Conservation (phyloP, 352 stramenopile species). For the Plasmopara viticola region DNA sequence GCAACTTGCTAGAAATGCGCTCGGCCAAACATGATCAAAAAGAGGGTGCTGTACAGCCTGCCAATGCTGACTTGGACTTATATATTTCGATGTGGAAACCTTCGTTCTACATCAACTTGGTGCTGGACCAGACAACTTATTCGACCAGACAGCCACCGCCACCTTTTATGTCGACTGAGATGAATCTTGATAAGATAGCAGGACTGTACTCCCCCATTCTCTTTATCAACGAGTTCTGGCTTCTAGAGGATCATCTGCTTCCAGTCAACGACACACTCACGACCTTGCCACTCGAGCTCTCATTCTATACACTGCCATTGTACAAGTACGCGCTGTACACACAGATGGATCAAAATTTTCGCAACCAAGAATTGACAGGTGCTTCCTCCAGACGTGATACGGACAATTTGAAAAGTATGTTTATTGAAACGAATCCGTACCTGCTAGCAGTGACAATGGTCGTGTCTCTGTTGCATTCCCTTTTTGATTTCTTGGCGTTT, state of each 20-base stretch:
- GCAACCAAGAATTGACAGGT: constrained; percentile 89
- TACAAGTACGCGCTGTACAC: constrained; percentile 92
- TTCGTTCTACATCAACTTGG: constrained; percentile 51
- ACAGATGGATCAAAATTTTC: constrained; percentile 90
- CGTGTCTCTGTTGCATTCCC: constrained; percentile 94
- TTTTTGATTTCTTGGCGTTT: constrained; percentile 99
- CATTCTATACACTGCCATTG: constrained; percentile 78
- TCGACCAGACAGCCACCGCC: constrained; percentile 44
- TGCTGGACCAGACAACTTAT: constrained; percentile 72
- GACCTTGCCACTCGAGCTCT: constrained; percentile 75
- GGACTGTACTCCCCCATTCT: constrained; percentile 85
- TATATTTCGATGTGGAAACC: constrained; percentile 85
- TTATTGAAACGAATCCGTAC: constrained; percentile 97
- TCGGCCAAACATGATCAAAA: constrained; percentile 3
- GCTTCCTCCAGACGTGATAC: constrained; percentile 85
- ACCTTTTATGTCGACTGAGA: constrained; percentile 56
- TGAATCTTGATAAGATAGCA: constrained; percentile 50
- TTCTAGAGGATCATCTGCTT: constrained; percentile 81
- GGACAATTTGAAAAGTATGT: constrained; percentile 93
- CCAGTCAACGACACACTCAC: constrained; percentile 86
- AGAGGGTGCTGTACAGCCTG: constrained; percentile 5
- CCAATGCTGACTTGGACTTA: constrained; percentile 22
- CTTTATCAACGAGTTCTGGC: constrained; percentile 93
- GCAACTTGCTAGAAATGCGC: constrained; percentile 49
- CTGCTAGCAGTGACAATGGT: constrained; percentile 92